Percentiles rank a stretch among this genome's conserved stretches.
phyloP scores from a whole-genome alignment of 441 rosid genomes.

The Pelargonium myrrhifolium region DNA sequence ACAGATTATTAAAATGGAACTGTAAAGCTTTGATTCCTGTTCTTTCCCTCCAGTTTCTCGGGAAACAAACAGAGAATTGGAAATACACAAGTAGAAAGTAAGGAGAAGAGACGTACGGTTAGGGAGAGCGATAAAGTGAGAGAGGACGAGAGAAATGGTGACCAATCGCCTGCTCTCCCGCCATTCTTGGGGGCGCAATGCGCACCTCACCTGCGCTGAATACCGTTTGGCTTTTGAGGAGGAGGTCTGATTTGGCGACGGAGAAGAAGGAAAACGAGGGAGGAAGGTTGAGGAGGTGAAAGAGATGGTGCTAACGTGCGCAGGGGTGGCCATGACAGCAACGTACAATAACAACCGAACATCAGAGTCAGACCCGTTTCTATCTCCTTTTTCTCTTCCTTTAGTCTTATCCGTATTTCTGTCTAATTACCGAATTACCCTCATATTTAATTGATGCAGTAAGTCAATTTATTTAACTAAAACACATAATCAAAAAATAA shows the following conservation, averaged over 20 bases:
- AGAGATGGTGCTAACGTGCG: conserved; percentile 21
- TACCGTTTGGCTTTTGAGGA: conserved; percentile 14
- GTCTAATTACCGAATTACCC: conserved; percentile 10
- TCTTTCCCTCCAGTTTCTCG: background rate
- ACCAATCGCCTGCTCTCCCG: conserved; percentile 46
- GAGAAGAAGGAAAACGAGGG: conserved; percentile 1
- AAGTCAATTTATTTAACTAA: no score
- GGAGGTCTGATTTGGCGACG: conserved; percentile 2
- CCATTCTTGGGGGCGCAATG: conserved; percentile 31
- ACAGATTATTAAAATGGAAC: background rate
- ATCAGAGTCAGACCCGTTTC: background rate
- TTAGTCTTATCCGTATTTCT: conserved; percentile 12
- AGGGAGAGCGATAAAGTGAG: conserved; percentile 36
- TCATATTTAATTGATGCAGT: no score
- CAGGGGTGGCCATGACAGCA: conserved; percentile 12
- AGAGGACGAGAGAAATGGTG: conserved; percentile 49
- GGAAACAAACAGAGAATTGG: background rate
- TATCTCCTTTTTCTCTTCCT: background rate
- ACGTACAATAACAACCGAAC: conserved; percentile 20
- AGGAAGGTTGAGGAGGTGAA: conserved; percentile 11
- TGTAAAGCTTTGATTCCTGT: background rate
- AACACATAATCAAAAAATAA: no score
- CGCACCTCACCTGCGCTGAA: conserved; percentile 23
- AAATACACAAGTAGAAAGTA: background rate
- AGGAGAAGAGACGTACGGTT: conserved; percentile 27